phyloP scores from a whole-genome alignment of 345 rosid genomes.

The Sonneratia alba region DNA sequence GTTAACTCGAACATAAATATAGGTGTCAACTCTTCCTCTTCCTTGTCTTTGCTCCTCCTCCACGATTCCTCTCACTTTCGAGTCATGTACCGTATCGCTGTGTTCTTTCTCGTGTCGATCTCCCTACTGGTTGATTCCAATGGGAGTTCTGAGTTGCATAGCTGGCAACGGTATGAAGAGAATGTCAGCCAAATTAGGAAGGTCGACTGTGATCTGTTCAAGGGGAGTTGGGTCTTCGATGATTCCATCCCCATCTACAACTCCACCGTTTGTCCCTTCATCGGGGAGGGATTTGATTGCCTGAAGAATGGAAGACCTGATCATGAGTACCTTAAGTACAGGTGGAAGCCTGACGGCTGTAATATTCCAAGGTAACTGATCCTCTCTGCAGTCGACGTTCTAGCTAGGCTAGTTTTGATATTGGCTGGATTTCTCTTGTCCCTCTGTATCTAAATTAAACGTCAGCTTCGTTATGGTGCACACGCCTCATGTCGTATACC shows the following conservation, averaged over 20 bases:
- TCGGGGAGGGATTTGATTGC: slow-evolving; percentile 16
- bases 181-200: neutral
- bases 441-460: too few relatives aligned
- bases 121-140: neutral
- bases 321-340: slow-evolving; percentile 13
- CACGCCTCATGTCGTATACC: too few relatives aligned
- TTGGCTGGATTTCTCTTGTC: neutral
- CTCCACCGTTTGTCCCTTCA: slow-evolving; percentile 15
- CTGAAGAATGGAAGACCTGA: slow-evolving; percentile 18
- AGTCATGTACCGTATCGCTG: neutral
- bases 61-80: neutral
- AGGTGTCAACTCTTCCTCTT: neutral
- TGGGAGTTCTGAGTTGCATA: neutral
- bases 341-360: slow-evolving; percentile 22
- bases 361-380: slow-evolving; percentile 15
- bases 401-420: neutral
- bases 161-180: neutral
- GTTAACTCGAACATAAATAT: neutral
- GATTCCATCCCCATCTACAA: slow-evolving; percentile 28
- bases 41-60: neutral
- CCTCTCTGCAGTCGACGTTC: neutral
- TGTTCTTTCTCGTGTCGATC: neutral
- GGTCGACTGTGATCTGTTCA: slow-evolving; percentile 22
- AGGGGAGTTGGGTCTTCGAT: slow-evolving; percentile 39
- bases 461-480: too few relatives aligned